Conservation (phyloP, 768 basidiomycete genomes). For the Amanita rubescens region DNA sequence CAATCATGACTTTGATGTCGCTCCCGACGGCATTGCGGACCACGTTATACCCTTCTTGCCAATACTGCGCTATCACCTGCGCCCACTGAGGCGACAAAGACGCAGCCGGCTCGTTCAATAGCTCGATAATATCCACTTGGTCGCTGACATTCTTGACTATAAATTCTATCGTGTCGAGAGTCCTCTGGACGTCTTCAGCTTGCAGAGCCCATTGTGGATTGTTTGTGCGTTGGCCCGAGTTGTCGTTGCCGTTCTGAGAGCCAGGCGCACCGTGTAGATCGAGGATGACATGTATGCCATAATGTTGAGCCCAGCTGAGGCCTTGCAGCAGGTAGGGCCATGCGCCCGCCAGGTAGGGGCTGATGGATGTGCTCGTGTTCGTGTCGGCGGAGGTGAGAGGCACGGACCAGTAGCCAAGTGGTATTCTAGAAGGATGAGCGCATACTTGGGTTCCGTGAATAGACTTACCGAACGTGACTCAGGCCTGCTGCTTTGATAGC, state of each 20-base stretch:
- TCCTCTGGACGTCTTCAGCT: slow-evolving; percentile 41
- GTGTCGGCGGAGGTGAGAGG: slow-evolving; percentile 52
- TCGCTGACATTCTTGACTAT: slow-evolving; percentile 47
- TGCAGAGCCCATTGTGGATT: slow-evolving; percentile 50
- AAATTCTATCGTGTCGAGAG: slow-evolving; percentile 51
- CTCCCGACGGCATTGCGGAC: slow-evolving; percentile 44
- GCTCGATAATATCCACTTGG: slow-evolving; percentile 55
- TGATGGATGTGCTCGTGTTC: slow-evolving; percentile 34
- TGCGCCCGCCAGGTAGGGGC: slow-evolving; percentile 56
- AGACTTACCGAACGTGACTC: slow-evolving; percentile 58
- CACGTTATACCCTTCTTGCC: slow-evolving; percentile 49
- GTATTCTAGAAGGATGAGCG: slow-evolving; percentile 42
- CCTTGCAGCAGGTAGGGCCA: slow-evolving; percentile 62
- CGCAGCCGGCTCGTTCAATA: slow-evolving; percentile 65
- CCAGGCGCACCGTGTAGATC: slow-evolving; percentile 75
- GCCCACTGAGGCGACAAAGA: slow-evolving; percentile 38
- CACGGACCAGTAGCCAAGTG: slow-evolving; percentile 76
- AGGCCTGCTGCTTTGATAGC: slow-evolving; percentile 60
- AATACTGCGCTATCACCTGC: slow-evolving; percentile 43
- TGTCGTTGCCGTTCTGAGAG: slow-evolving; percentile 64
- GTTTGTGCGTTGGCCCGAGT: slow-evolving; percentile 58
- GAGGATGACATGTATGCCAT: slow-evolving; percentile 61
- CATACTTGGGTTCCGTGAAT: not conserved
- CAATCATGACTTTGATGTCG: slow-evolving; percentile 58
- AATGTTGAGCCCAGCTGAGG: slow-evolving; percentile 54